These are phyloP conservation scores for Dactylellina haptotyla DNA, from an alignment of 2,329 filamentous ascomycete species.

Conservation along the genomic window DNA sequence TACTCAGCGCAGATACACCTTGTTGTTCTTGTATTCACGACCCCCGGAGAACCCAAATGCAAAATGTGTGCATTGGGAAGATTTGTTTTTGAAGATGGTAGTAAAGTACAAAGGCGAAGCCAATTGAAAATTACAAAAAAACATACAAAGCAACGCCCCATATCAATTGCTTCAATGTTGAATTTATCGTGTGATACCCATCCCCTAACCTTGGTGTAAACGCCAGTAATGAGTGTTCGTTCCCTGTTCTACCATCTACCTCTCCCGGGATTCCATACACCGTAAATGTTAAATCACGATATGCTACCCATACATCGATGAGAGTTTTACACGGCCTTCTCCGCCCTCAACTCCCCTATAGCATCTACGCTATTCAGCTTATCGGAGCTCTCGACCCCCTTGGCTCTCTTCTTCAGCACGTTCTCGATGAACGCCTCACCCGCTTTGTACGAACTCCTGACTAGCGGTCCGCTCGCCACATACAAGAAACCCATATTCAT, in stretches of 20 bases:
- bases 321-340: conserved; percentile 14
- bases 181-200: conserved; percentile 7
- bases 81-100: neutral
- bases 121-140: neutral
- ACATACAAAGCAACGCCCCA: conserved; percentile 21
- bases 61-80: neutral
- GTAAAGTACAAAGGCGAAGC: neutral
- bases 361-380: conserved; percentile 43
- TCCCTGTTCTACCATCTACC: too few relatives aligned
- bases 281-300: conserved; percentile 30
- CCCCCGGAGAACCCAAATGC: neutral
- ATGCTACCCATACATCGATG: neutral
- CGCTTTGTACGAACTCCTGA: conserved; percentile 95
- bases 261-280: neutral
- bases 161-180: conserved; percentile 20
- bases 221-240: neutral
- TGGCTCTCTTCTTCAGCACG: conserved; percentile 82
- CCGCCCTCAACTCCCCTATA: conserved; percentile 40
- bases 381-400: conserved; percentile 54
- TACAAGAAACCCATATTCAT: conserved; percentile 97
- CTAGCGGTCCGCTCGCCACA: conserved; percentile 90
- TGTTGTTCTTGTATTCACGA: neutral
- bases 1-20: conserved; percentile 6
- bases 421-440: conserved; percentile 99
- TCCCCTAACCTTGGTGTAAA: conserved; percentile 13